Base-by-base conservation (phyloP, 139 green algal genomes). In the Chlamydomonas sphaeroides region DNA sequence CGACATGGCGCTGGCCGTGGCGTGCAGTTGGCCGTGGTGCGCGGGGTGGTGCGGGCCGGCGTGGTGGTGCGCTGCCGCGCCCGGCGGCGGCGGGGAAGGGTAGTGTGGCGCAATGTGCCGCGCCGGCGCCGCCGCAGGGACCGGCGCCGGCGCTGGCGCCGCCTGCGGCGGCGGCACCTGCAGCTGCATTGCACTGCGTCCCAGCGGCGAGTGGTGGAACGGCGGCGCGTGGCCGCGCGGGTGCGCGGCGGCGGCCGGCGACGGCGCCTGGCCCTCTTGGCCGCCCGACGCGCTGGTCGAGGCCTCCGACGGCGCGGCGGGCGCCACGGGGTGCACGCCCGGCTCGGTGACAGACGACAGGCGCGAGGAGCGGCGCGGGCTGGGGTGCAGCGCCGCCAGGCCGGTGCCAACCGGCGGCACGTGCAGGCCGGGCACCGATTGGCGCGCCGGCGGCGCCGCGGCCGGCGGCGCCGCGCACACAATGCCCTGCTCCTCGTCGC, bases 401-500 rank as follows among this genome's bases (percentile, higher is more conserved):
- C 69, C 69, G 1, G 48, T 5, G 1, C 11, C 69, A 15, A 32
- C 8, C 51, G 36, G 21, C 33, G 45, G 41, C 5, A 36, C 71
- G 5, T 65, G 38, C 38, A 32, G 21, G 15, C 23, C 57, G 7
- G 26, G 25, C 6, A 28, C 28, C 57, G 28, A 11, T 14, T 30
- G 57, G 7, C 57, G 57, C 57, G 14, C 57, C 26, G 57, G 59
- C 59, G 5, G 59, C n/a, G n/a, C 59, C 56, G 18, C 25, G 17
- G 56, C n/a, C n/a, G n/a, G n/a, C n/a, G n/a, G n/a, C n/a, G n/a
- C n/a, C n/a, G n/a, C n/a, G n/a, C n/a, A n/a, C n/a, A n/a, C n/a
- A n/a, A n/a, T n/a, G n/a, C n/a, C n/a, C n/a, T n/a, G n/a, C 15
- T 80, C 74, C 15, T 80, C 74, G 25, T 80, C 74, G 38, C 59